phyloP scores from a whole-genome alignment of 495 filamentous ascomycete genomes.

The Lophiotrema nucula region DNA sequence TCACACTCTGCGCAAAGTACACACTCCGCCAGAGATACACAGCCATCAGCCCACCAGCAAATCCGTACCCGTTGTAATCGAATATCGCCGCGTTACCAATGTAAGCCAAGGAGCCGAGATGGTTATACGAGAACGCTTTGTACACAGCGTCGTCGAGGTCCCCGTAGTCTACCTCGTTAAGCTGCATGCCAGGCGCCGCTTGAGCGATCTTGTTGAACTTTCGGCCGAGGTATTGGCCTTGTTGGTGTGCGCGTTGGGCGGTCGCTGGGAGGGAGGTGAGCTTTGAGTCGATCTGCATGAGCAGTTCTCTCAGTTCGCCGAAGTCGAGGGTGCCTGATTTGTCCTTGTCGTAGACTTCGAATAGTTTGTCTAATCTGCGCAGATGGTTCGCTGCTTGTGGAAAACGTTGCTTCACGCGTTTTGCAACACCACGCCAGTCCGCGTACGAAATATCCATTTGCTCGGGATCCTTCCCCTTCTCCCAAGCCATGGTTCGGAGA shows the following conservation, averaged over 20 bases:
- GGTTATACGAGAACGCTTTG: constrained; percentile 92
- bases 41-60: constrained; percentile 83
- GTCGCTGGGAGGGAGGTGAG: constrained; percentile 51
- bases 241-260: constrained; percentile 96
- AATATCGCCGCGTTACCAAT: constrained; percentile 96
- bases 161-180: constrained; percentile 81
- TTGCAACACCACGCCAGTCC: constrained; percentile 84
- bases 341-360: constrained; percentile 89
- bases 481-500: constrained; percentile 86
- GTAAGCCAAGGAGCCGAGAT: constrained; percentile 90
- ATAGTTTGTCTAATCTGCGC: constrained; percentile 81
- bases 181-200: constrained; percentile 68
- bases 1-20: constrained; percentile 98
- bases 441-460: constrained; percentile 76
- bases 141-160: constrained; percentile 92
- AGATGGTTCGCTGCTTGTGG: constrained; percentile 92
- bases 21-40: constrained; percentile 96
- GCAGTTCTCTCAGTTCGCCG: constrained; percentile 81
- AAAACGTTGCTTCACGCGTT: constrained; percentile 80
- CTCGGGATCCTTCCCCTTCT: constrained; percentile 84
- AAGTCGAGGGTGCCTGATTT: constrained; percentile 91
- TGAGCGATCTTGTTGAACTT: constrained; percentile 93
- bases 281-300: constrained; percentile 61
- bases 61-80: constrained; percentile 74
- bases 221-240: constrained; percentile 87